A percentile compares a stretch with the other conserved stretches of the same genome.
Conservation (phyloP, 257 asterid genomes). For the Orobanche coerulescens region DNA sequence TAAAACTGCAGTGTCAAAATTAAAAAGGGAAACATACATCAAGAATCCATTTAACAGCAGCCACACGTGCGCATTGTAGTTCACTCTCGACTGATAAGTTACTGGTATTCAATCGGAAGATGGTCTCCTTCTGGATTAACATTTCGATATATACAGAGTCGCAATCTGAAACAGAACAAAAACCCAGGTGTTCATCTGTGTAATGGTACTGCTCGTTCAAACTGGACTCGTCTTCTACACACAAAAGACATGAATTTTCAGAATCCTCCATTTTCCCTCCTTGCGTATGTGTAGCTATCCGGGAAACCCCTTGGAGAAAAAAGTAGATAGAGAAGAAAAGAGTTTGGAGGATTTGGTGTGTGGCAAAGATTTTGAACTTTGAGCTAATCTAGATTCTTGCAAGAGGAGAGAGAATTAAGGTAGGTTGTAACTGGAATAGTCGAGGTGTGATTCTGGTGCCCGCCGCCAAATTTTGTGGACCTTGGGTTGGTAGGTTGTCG, state of each 20-base stretch:
- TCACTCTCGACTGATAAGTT: conserved; percentile 9
- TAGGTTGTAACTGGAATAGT: conserved; percentile 14
- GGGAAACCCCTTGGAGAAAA: neutral
- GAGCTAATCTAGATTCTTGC: conserved; percentile 22
- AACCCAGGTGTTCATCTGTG: conserved; percentile 20
- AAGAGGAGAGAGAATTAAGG: too few relatives aligned
- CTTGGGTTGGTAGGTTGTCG: neutral
- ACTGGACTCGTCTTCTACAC: conserved; percentile 36
- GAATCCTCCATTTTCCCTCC: conserved; percentile 25
- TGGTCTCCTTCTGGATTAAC: conserved; percentile 31
- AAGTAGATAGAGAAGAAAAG: neutral
- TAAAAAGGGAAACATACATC: conserved; percentile 27
- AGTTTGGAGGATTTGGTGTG: neutral
- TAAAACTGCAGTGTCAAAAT: neutral
- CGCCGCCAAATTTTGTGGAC: conserved; percentile 37
- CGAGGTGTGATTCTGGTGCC: conserved; percentile 25
- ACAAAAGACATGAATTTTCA: conserved; percentile 29
- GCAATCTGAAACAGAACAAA: conserved; percentile 21
- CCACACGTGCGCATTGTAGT: conserved; percentile 27
- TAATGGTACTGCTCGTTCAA: conserved; percentile 10
- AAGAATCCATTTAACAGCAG: conserved; percentile 44
- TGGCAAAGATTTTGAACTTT: conserved; percentile 13
- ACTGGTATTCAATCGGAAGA: neutral
- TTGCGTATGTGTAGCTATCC: neutral
- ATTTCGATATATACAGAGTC: conserved; percentile 34